Evolutionary conservation across 495 filamentous ascomycete genomes (phyloP).

Genomic region (Xylaria venustula): DNA sequence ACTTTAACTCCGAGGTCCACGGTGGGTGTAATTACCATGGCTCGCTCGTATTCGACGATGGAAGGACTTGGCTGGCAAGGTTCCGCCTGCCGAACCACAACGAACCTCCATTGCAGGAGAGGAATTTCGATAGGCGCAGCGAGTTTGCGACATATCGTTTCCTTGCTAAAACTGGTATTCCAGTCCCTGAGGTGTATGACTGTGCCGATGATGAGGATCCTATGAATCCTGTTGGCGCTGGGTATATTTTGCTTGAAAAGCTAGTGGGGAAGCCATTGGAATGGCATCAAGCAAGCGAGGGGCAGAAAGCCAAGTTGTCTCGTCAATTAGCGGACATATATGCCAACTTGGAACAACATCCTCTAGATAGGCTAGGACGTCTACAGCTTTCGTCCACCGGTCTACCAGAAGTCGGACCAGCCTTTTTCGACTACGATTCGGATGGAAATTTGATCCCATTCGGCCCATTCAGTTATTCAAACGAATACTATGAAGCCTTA

Average conservation of each 20-base stretch:
- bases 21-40: slow-evolving; percentile 19
- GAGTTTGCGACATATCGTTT: slow-evolving; percentile 23
- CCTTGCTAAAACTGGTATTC: slow-evolving; percentile 14
- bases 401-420: slow-evolving; percentile 17
- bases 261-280: slow-evolving; percentile 28
- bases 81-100: slow-evolving; percentile 20
- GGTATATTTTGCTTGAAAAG: slow-evolving; percentile 36
- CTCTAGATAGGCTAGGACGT: slow-evolving; percentile 29
- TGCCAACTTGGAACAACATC: slow-evolving; percentile 23
- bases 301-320: too few species aligned
- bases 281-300: slow-evolving; percentile 24
- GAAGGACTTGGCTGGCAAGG: slow-evolving; percentile 17
- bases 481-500: slow-evolving; percentile 28
- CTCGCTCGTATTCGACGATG: slow-evolving; percentile 17
- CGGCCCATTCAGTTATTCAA: slow-evolving; percentile 26
- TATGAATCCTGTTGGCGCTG: slow-evolving; percentile 29
- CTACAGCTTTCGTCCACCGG: slow-evolving; percentile 22
- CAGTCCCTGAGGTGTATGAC: slow-evolving; percentile 19
- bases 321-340: slow-evolving; percentile 37
- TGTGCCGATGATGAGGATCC: slow-evolving; percentile 23
- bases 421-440: slow-evolving; percentile 20
- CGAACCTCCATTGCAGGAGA: slow-evolving; percentile 17
- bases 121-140: slow-evolving; percentile 18
- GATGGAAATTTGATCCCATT: slow-evolving; percentile 14
- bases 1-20: slow-evolving; percentile 17